These are phyloP conservation scores for Paraurostyla sp. DNA, from an alignment of 73 alveolate species.

Conservation along the genomic window DNA sequence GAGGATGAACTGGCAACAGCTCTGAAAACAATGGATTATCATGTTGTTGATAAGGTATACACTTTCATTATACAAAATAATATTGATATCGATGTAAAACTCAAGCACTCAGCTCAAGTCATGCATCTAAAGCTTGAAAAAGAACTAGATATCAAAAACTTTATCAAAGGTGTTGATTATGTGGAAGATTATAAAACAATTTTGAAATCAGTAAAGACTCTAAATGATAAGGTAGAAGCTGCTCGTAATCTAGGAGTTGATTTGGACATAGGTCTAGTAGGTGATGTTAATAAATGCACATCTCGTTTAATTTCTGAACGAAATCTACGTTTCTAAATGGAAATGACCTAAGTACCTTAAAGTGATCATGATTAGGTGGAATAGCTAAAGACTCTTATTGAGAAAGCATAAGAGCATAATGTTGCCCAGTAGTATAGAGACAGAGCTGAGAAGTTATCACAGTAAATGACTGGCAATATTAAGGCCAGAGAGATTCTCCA, in stretches of 20 bases:
- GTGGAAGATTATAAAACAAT: slow-evolving; percentile 85
- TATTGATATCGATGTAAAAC: slow-evolving; percentile 87
- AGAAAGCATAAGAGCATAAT: slow-evolving; percentile 77
- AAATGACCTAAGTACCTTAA: slow-evolving; percentile 67
- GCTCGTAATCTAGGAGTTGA: slow-evolving; percentile 78
- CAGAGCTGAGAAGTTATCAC: slow-evolving; percentile 80
- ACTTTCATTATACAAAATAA: slow-evolving; percentile 58
- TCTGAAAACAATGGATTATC: slow-evolving; percentile 75
- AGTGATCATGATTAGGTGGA: slow-evolving; percentile 81
- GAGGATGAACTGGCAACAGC: slow-evolving; percentile 83
- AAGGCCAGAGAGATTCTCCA: slow-evolving; percentile 88
- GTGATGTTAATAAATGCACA: slow-evolving; percentile 75
- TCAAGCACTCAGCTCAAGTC: slow-evolving; percentile 75
- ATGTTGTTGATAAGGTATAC: slow-evolving; percentile 55
- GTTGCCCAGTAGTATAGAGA: slow-evolving; percentile 86
- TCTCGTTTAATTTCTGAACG: slow-evolving; percentile 87
- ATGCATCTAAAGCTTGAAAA: slow-evolving; percentile 80
- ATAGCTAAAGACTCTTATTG: slow-evolving; percentile 72
- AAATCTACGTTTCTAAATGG: slow-evolving; percentile 84
- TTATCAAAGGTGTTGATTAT: slow-evolving; percentile 64
- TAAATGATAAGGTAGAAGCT: slow-evolving; percentile 75
- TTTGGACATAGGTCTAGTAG: slow-evolving; percentile 72
- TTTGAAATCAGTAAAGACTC: slow-evolving; percentile 75
- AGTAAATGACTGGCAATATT: slow-evolving; percentile 88
- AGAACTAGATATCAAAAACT: slow-evolving; percentile 79